phyloP scores from a whole-genome alignment of 768 basidiomycete species.

The Kwoniella dendrophila region DNA sequence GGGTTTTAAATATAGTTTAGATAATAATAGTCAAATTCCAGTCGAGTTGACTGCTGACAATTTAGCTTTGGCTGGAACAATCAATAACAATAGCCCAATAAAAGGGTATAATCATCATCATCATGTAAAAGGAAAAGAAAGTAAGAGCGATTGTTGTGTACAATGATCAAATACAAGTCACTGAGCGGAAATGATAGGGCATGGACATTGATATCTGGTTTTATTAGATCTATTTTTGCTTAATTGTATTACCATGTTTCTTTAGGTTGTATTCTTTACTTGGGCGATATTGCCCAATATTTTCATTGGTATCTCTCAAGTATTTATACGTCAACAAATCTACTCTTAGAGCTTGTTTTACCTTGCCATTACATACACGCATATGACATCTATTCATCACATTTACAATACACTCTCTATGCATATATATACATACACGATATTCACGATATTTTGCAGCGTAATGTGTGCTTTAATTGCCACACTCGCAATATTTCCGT shows the following conservation, averaged over 20 bases:
- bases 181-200: background rate
- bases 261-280: background rate
- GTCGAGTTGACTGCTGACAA: slow-evolving; percentile 6
- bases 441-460: background rate
- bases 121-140: slow-evolving; percentile 23
- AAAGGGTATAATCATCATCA: too few species aligned
- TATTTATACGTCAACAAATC: too few species aligned
- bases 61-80: background rate
- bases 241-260: background rate
- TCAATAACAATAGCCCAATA: background rate
- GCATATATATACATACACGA: background rate
- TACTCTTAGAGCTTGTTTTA: background rate
- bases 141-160: slow-evolving; percentile 35
- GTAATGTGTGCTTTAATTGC: background rate
- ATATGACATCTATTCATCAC: background rate
- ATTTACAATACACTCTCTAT: too few species aligned
- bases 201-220: slow-evolving; percentile 1
- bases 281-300: background rate
- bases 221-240: background rate
- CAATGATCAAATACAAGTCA: slow-evolving; percentile 6
- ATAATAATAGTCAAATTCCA: background rate
- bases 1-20: background rate
- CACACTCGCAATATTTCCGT: slow-evolving; percentile 8
- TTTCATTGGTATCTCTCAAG: background rate
- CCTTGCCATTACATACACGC: background rate